A percentile compares a stretch with the other conserved stretches of the same genome.
Evolutionary conservation across 2,329 filamentous ascomycete genomes (phyloP).

Genomic region (Ramularia endophylla): DNA sequence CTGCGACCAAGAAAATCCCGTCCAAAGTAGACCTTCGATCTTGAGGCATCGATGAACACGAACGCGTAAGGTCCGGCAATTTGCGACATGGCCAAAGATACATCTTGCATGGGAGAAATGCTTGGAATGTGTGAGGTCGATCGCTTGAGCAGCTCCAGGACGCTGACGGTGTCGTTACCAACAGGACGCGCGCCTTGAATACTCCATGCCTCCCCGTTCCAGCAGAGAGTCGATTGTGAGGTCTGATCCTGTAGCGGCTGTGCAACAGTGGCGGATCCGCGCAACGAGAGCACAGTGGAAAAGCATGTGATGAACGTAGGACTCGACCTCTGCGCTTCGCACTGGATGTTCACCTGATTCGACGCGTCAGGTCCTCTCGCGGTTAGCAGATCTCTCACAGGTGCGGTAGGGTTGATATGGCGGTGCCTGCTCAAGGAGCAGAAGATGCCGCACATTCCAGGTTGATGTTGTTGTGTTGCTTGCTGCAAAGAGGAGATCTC

Average conservation of each 20-base stretch:
- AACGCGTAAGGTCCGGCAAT: constrained; percentile 76
- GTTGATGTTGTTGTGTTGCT: not conserved
- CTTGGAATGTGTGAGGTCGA: constrained; percentile 4
- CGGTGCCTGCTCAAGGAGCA: constrained; percentile 25
- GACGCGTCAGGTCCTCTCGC: constrained; percentile 29
- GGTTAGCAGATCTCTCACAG: constrained; percentile 19
- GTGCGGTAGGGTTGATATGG: constrained; percentile 17
- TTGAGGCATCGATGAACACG: constrained; percentile 65
- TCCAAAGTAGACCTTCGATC: constrained; percentile 67
- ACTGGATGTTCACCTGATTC: constrained; percentile 10
- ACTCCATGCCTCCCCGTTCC: constrained; percentile 97
- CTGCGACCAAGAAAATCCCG: constrained; percentile 82
- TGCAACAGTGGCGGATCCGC: constrained; percentile 62
- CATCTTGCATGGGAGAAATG: not conserved
- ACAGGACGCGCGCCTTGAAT: constrained; percentile 52
- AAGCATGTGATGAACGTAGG: constrained; percentile 51
- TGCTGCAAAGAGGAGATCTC: no score
- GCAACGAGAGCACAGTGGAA: constrained; percentile 86
- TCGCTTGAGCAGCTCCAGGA: constrained; percentile 55
- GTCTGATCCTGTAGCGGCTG: constrained; percentile 64
- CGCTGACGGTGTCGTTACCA: constrained; percentile 70
- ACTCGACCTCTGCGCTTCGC: constrained; percentile 3
- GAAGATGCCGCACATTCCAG: constrained; percentile 34
- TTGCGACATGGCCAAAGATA: constrained; percentile 14
- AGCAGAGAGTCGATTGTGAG: constrained; percentile 69